Percentiles rank a stretch among this genome's conserved stretches.
Evolutionary conservation across 148 eudicot species (phyloP).

Genomic region (Rhododendron simsii): DNA sequence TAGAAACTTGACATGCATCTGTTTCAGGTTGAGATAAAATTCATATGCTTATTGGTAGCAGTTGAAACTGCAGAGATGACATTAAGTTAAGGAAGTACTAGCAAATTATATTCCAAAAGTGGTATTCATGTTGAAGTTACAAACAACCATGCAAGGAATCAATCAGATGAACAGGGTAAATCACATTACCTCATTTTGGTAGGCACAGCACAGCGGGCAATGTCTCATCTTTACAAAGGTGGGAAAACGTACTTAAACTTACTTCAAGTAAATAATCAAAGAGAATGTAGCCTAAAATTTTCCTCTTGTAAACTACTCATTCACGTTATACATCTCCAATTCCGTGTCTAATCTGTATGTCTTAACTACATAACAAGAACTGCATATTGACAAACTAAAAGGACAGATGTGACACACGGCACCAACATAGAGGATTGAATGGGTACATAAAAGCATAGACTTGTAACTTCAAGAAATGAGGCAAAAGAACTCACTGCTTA

Average conservation of each 20-base stretch:
- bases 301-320: not conserved
- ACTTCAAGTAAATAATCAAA: not conserved
- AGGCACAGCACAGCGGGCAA: not conserved
- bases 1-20: not conserved
- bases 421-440: not conserved
- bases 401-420: not conserved
- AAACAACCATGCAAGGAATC: not conserved
- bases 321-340: not conserved
- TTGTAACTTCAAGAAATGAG: not conserved
- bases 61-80: not conserved
- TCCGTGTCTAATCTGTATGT: not conserved
- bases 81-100: not conserved
- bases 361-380: slow-evolving; percentile 1
- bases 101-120: not conserved
- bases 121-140: not conserved
- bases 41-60: not conserved
- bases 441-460: not conserved
- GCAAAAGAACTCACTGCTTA: slow-evolving; percentile 63
- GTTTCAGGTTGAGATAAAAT: not conserved
- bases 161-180: not conserved
- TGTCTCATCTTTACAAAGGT: not conserved
- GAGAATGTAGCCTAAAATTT: not conserved
- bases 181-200: not conserved
- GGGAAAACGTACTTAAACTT: not conserved
- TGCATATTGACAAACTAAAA: not conserved